phyloP scores from a whole-genome alignment of 148 eudicot species.

The Selenicereus undatus region DNA sequence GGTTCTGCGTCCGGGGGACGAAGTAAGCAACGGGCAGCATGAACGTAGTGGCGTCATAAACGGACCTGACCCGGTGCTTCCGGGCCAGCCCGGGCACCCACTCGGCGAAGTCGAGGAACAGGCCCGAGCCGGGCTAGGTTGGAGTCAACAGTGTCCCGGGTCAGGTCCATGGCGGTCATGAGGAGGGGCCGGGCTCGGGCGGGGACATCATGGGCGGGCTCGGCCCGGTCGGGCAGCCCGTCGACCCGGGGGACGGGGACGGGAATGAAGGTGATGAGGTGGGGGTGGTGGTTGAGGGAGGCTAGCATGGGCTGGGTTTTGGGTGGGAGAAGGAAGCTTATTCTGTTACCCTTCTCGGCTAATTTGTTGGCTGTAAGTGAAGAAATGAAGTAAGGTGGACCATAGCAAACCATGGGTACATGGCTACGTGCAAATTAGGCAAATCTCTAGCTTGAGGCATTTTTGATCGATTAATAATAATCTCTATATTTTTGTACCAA shows the following conservation, averaged over 20 bases:
- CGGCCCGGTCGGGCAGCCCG: too few species aligned
- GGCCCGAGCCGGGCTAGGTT: constrained; percentile 26
- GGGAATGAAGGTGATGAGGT: constrained; percentile 35
- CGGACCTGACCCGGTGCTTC: constrained; percentile 23
- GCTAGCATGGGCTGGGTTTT: constrained; percentile 29
- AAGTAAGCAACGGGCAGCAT: constrained; percentile 10
- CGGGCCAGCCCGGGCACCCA: constrained; percentile 41
- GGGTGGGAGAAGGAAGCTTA: constrained; percentile 28
- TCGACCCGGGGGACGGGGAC: constrained; percentile 35
- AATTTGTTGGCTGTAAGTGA: constrained; percentile 37
- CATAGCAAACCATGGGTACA: constrained; percentile 46
- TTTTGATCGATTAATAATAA: not conserved
- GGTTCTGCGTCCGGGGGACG: not conserved
- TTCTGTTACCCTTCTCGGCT: constrained; percentile 33
- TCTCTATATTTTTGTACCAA: too few species aligned
- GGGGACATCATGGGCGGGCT: constrained; percentile 37
- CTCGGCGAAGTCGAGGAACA: constrained; percentile 33
- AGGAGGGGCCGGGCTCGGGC: constrained; percentile 8
- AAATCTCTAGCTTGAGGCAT: not conserved
- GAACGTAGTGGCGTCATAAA: constrained; percentile 8
- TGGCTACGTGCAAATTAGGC: constrained; percentile 15
- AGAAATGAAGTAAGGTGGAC: constrained; percentile 40
- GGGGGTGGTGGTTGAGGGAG: constrained; percentile 31
- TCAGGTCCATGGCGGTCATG: constrained; percentile 36
- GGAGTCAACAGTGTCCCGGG: constrained; percentile 22